These are phyloP conservation scores for Yarrowia bubula DNA, from an alignment of 805 yeast species.

Conservation along the genomic window DNA sequence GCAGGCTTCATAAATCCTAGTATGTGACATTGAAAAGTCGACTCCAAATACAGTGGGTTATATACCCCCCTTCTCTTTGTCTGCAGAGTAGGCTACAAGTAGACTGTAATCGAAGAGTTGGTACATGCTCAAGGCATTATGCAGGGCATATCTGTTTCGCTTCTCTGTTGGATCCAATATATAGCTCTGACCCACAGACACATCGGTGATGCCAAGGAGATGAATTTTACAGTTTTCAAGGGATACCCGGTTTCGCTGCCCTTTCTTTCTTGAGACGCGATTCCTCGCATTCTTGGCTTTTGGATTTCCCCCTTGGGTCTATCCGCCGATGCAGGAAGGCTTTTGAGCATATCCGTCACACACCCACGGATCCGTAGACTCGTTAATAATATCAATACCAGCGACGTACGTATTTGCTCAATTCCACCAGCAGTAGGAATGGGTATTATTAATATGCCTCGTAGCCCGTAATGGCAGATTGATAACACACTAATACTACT, in stretches of 20 bases:
- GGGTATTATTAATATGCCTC: too few species aligned
- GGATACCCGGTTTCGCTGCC: neutral
- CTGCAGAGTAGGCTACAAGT: neutral
- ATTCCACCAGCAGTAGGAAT: too few species aligned
- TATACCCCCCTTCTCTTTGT: too few species aligned
- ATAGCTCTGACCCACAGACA: neutral
- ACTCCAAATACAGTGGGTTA: too few species aligned
- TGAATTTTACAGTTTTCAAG: neutral
- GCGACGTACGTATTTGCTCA: too few species aligned
- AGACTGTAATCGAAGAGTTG: neutral
- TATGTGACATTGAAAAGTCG: too few species aligned
- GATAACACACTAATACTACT: too few species aligned
- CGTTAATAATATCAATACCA: too few species aligned
- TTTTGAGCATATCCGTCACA: neutral
- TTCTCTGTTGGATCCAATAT: neutral
- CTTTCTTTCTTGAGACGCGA: neutral
- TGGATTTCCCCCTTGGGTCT: neutral
- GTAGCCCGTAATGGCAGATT: too few species aligned
- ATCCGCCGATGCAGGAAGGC: slow-evolving; percentile 3
- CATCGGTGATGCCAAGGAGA: neutral
- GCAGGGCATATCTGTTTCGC: neutral
- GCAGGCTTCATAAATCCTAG: too few species aligned
- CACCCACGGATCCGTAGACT: neutral
- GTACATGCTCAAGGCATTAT: neutral
- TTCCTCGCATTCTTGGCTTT: neutral